Evolutionary conservation across 78 protist species (phyloP), one percentile per base, ranked within the genome.

Genomic region (Dictyostelium capitatum): DNA sequence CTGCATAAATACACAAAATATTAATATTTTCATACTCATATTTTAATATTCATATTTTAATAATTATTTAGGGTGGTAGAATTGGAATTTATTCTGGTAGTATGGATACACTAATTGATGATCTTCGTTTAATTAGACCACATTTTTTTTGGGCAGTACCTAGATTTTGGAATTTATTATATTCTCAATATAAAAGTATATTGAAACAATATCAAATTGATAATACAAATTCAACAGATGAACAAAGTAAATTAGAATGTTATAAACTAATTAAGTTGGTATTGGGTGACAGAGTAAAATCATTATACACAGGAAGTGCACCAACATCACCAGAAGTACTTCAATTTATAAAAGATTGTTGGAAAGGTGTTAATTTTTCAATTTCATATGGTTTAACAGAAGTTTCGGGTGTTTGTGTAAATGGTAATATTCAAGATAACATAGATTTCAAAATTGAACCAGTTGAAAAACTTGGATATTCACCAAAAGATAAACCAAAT

Each of bases 381-480:
- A 81, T 73, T 37, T 82, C 82, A 4, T 91, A 91, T 54, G 95
- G 95, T 43, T 14, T 62, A n/a, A 91, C 85, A 5, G 95, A 91
- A 12, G n/a, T 54, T n/a, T 43, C 73, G 6, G 90, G 85, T 56
- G 57, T 91, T 47, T 23, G 57, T 48, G 5, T 82, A 14, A 62
- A 83, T 82, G 84, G 56, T 8, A 4, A 17, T 9, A 50, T 75
- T 8, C 23, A 43, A 8, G 84, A 64, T 20, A 32, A 79, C 0
- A 83, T 94, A 1, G 67, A 79, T 4, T 85, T 65, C 15, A 57
- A 67, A 25, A 37, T 94, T 8, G 91, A 43, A 10, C 85, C 84
- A 7, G 82, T 84, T 11, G 77, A 65, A 15, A 67, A 72, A 2
- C 28, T 94, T 46, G 56, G 56, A 4, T 79, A 83, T n/a, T 69